Evolutionary conservation across 345 rosid genomes (phyloP), one percentile per base, ranked within the genome.

Genomic region (Sisymbrium altissimum): DNA sequence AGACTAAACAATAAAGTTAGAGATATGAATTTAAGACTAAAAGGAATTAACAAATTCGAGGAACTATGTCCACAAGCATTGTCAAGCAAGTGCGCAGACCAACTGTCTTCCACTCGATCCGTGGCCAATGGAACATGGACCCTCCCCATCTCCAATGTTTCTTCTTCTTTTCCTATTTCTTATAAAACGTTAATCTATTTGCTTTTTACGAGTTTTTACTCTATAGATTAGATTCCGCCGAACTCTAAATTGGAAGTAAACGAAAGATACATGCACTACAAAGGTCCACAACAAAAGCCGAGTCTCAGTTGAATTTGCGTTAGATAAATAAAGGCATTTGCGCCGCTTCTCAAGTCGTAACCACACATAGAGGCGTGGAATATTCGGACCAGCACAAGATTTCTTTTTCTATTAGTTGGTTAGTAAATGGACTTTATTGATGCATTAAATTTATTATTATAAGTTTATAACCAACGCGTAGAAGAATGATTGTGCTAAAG

Each of bases 211-310:
- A 56, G n/a, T 14, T 40, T 38, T 49, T 40, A 38, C 38, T 67
- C 38, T 39, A 18, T 13, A 65, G 4, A 14, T 14, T 27, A 60
- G 45, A 68, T 40, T 60, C 55, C 56, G 21, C 63, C 64, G 68
- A 60, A 44, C 13, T 39, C 36, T 60, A 50, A 60, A 2, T 41
- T 75, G 49, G 69, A 75, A 75, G 48, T 68, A 68, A 68, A 68
- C 73, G 64, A 68, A 50, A 59, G 74, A 41, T 75, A 43, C 74
- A 68, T 60, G 70, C 63, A 75, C 68, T 63, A 41, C 36, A 23
- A 40, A 66, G 65, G 32, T 65, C 50, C 50, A 57, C 58, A 9
- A 50, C 60, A 73, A 52, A 56, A 38, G 50, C 49, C 48, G 18
- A 48, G 43, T 66, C 62, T 39, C 13, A 8, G 70, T 66, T 66